phyloP scores from a whole-genome alignment of 1,139 yeast genomes.

The Pichia norvegensis region DNA sequence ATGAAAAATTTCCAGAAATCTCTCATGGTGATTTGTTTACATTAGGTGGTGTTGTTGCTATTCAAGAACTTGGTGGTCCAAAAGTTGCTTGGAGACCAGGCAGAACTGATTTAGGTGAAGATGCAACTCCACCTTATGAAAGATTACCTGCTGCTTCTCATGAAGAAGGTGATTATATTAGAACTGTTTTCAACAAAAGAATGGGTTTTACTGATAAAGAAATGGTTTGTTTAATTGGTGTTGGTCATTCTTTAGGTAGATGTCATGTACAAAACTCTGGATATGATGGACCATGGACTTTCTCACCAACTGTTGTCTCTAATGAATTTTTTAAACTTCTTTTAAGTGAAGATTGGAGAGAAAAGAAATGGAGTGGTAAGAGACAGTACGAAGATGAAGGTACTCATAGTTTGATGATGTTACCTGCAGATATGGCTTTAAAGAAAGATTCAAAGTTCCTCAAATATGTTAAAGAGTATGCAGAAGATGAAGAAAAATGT shows the following conservation, averaged over 20 bases:
- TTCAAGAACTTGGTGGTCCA: conserved; percentile 86
- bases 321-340: conserved; percentile 74
- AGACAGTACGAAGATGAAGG: conserved; percentile 71
- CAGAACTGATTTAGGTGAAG: conserved; percentile 46
- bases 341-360: conserved; percentile 67
- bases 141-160: conserved; percentile 74
- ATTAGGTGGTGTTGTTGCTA: conserved; percentile 74
- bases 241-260: conserved; percentile 74
- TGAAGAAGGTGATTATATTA: conserved; percentile 58
- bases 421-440: conserved; percentile 56
- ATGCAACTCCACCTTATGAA: conserved; percentile 55
- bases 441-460: conserved; percentile 41
- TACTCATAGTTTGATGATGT: conserved; percentile 61
- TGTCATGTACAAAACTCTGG: conserved; percentile 67
- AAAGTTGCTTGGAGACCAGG: conserved; percentile 85
- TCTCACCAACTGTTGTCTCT: conserved; percentile 75
- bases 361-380: conserved; percentile 66
- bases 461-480: conserved; percentile 47
- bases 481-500: conserved; percentile 44
- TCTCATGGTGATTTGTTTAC: conserved; percentile 87
- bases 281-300: conserved; percentile 94
- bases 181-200: conserved; percentile 54
- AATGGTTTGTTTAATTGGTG: conserved; percentile 75
- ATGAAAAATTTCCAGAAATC: conserved; percentile 61
- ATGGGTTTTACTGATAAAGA: conserved; percentile 78